These are phyloP conservation scores for Zizania palustris DNA, from an alignment of 202 grass and related monocot species.

Conservation along the genomic window DNA sequence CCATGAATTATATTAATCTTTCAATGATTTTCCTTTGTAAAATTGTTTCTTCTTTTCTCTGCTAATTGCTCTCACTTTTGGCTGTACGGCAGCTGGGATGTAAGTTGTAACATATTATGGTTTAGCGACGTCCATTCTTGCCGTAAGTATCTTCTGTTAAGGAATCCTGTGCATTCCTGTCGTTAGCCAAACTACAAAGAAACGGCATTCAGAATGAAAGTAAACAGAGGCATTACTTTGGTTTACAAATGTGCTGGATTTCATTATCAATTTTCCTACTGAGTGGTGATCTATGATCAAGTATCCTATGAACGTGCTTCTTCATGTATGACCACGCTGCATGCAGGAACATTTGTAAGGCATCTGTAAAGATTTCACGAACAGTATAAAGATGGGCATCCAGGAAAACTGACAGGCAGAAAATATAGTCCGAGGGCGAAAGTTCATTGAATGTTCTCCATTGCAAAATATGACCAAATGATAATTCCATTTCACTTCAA, in stretches of 20 bases:
- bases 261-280: not conserved
- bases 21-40: constrained; percentile 33
- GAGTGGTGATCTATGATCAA: not conserved
- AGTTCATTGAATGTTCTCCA: not conserved
- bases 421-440: not conserved
- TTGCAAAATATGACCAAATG: not conserved
- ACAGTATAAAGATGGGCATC: not conserved
- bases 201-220: not conserved
- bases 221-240: not conserved
- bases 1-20: constrained; percentile 17
- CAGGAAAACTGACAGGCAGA: not conserved
- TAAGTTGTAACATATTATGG: constrained; percentile 41
- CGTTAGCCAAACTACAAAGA: not conserved
- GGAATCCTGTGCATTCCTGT: not conserved
- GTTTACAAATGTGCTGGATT: not conserved
- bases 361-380: not conserved
- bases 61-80: constrained; percentile 17
- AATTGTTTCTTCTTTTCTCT: constrained; percentile 36
- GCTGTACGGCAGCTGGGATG: constrained; percentile 25
- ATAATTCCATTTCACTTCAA: constrained; percentile 8
- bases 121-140: constrained; percentile 9
- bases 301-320: not conserved
- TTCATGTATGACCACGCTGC: not conserved
- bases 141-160: constrained; percentile 9
- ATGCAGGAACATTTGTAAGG: not conserved